Evolutionary conservation across 2,329 filamentous ascomycete species (phyloP).

Genomic region (Emydomyces testavorans): DNA sequence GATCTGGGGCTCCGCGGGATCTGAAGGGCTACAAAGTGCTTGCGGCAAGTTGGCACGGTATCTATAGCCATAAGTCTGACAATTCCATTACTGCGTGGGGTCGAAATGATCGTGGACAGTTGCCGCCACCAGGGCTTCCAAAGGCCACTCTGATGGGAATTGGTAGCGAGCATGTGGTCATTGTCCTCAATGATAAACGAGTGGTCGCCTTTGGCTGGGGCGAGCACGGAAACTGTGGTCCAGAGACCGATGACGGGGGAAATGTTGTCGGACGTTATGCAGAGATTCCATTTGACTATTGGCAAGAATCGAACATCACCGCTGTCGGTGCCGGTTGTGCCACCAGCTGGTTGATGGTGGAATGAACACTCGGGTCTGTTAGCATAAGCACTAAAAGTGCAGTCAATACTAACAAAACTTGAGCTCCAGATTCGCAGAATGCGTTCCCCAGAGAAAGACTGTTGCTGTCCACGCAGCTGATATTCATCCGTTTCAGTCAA

Average conservation of each 20-base stretch:
- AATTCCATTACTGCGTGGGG: conserved; percentile 63
- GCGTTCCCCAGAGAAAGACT: neutral
- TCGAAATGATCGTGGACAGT: conserved; percentile 71
- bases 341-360: conserved; percentile 60
- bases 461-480: neutral
- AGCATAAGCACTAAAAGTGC: neutral
- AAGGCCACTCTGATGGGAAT: conserved; percentile 47
- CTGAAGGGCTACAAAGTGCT: conserved; percentile 55
- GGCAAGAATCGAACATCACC: conserved; percentile 43
- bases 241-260: conserved; percentile 47
- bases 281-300: conserved; percentile 49
- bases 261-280: conserved; percentile 61
- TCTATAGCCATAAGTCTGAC: conserved; percentile 57
- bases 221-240: conserved; percentile 92
- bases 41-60: conserved; percentile 67
- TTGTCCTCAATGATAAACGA: conserved; percentile 51
- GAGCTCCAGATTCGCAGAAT: neutral
- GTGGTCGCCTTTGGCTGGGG: conserved; percentile 92
- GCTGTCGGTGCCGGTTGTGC: conserved; percentile 75
- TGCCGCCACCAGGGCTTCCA: conserved; percentile 54
- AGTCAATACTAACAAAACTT: neutral
- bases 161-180: conserved; percentile 84
- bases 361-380: neutral
- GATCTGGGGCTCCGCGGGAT: conserved; percentile 44
- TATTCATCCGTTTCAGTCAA: conserved; percentile 28